Base-by-base conservation (phyloP, 2,329 filamentous ascomycete species). In the Chaetomium strumarium region DNA sequence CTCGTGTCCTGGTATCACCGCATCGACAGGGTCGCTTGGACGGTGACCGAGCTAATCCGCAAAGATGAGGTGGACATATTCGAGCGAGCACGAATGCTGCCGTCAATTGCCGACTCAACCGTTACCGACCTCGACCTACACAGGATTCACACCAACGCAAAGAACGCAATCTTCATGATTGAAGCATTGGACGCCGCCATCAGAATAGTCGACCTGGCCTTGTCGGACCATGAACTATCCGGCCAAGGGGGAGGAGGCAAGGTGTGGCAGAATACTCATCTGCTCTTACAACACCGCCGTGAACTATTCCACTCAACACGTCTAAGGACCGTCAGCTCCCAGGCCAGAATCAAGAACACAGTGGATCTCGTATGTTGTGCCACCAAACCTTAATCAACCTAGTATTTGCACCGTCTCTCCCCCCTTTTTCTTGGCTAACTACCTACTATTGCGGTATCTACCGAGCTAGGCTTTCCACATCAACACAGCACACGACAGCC, bases 271-370 rank as follows among this genome's bases (percentile, higher is more conserved):
- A 53, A 53, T 40, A 53, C 46, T 4, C 41, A 53, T 17, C 40
- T 42, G 4, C 41, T 14, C 13, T 30, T 53, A 14, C 46, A 16
- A 19, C 30, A 53, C 33, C 41, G 41, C 10, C 16, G 36, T 17
- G 46, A 50, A 41, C 46, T 53, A 7, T 49, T 53, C 19, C 46
- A 53, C 34, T 53, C 51, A 2, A 49, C 46, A 31, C 45, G 30
- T 10, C 34, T 53, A 4, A 41, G 46, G 29, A 53, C 41, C 1
- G 20, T 42, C 10, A 53, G 51, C 30, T 45, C n/a, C 8, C 46
- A 49, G 9, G 46, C 34, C 12, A 53, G 51, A 14, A 53, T 53
- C 14, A 53, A 53, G 36, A 53, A 53, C 36, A 49, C 46, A 5
- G 24, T 46, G 30, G 51, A 53, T 38, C 42, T 53, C 13, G 43